Conservation (phyloP, 192 early-diverging fungal genomes). For the Mortierella hygrophila region DNA sequence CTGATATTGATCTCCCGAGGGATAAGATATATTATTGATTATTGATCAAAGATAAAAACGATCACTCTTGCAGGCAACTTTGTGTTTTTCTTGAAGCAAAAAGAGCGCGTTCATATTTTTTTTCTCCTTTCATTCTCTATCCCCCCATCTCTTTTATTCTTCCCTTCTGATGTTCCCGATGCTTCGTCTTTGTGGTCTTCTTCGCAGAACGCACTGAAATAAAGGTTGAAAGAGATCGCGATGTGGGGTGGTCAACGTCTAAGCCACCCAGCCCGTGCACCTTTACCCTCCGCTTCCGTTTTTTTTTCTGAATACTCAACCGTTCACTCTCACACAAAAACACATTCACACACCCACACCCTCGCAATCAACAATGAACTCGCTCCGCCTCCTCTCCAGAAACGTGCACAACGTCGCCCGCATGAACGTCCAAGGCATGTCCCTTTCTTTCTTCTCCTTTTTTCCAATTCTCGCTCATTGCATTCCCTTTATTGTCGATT, state of each 20-base stretch:
- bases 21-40: too few species aligned
- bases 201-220: too few species aligned
- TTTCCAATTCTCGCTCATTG: neutral
- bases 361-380: constrained; percentile 25
- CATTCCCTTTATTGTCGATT: neutral
- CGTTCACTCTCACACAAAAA: neutral
- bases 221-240: too few species aligned
- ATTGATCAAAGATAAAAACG: too few species aligned
- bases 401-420: constrained; percentile 43
- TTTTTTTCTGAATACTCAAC: neutral
- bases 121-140: too few species aligned
- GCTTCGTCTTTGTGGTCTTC: too few species aligned
- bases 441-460: neutral
- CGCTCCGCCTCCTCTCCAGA: constrained; percentile 43
- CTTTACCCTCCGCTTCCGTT: neutral
- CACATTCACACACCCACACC: neutral
- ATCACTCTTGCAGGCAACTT: too few species aligned
- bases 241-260: neutral
- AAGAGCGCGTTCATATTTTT: too few species aligned
- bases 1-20: too few species aligned
- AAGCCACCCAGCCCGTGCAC: neutral
- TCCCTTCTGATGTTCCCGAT: too few species aligned
- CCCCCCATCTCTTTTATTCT: too few species aligned
- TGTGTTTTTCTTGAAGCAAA: too few species aligned
- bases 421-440: constrained; percentile 1